phyloP scores from a whole-genome alignment of 257 asterid species.

The Parsonsia alboflavescens region DNA sequence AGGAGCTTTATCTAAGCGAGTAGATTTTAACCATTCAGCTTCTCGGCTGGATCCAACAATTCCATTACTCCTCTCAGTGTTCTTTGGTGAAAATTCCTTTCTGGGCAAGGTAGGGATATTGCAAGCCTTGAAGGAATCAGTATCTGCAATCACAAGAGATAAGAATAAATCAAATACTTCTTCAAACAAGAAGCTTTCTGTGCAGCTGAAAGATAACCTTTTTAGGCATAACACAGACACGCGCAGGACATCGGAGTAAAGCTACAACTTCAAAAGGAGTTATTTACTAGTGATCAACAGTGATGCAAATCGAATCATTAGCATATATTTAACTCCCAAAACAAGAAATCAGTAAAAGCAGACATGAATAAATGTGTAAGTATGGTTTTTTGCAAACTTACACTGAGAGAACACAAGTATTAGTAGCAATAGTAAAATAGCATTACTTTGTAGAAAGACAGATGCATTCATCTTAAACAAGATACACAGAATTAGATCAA shows the following conservation, averaged over 20 bases:
- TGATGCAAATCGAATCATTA: not conserved
- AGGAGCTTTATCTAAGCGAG: constrained; percentile 42
- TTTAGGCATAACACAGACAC: not conserved
- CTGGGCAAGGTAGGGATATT: constrained; percentile 32
- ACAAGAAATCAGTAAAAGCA: not conserved
- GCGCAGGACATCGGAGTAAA: not conserved
- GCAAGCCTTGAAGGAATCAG: constrained; percentile 37
- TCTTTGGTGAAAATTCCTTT: constrained; percentile 41
- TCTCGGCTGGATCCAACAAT: constrained; percentile 56
- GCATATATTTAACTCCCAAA: not conserved
- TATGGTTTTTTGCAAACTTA: not conserved
- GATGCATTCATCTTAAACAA: not conserved
- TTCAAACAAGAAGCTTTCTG: not conserved
- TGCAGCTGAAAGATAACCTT: not conserved
- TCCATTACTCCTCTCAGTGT: constrained; percentile 48
- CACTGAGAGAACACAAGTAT: not conserved
- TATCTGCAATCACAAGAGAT: constrained; percentile 41
- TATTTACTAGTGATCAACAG: not conserved
- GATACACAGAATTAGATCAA: not conserved
- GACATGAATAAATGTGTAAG: not conserved
- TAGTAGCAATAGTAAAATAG: not conserved
- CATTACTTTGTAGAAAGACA: not conserved
- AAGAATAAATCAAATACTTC: constrained; percentile 10
- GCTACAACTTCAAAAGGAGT: not conserved
- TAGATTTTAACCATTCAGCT: constrained; percentile 53